Evolutionary conservation across 2,329 filamentous ascomycete species (phyloP), one percentile per base, ranked within the genome.

Genomic region (Colletotrichum higginsianum): DNA sequence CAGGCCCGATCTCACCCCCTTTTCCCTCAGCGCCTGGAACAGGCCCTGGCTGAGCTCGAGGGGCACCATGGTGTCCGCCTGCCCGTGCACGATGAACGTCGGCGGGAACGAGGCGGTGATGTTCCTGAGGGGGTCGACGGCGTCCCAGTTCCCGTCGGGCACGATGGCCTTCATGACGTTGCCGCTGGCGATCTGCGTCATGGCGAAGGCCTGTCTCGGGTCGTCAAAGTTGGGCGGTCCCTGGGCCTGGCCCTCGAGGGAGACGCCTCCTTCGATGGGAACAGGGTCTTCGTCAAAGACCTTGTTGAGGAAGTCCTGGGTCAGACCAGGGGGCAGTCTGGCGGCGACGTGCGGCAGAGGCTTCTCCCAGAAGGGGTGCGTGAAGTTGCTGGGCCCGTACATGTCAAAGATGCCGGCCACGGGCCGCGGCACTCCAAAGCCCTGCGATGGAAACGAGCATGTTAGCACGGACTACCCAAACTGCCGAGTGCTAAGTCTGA

Each of bases 41-140:
- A 85, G 61, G 38, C 70, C 73, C 47, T 76, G 72, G 75, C 83
- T 84, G 35, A 85, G 65, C 7, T 76, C 71, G 8, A 80, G 76
- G 0, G 81, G 78, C 6, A 85, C 83, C 81, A 83, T 83, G 4
- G 71, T 76, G 72, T 85, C 83, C 26, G 76, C 76, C 3, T 73
- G 61, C 0, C 83, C 84, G 71, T 85, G 84, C 18, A 84, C 82
- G 55, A 85, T 82, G 74, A 80, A 84, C 0, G 82, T 84, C 7
- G 83, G 82, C 35, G 82, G 80, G 68, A 82, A 83, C 2, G 42
- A 21, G 0, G 61, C 4, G 5, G 40, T 67, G 8, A 85, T 66
- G 60, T 83, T 82, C 13, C 69, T 58, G 7, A 80, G 66, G 2
- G 83, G 81, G 61, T 84, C 83, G 3, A 81, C 77, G 42, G 75